Evolutionary conservation across 208 protist genomes (phyloP), one percentile per base, ranked within the genome.

Genomic region (Acanthamoeba royreba): DNA sequence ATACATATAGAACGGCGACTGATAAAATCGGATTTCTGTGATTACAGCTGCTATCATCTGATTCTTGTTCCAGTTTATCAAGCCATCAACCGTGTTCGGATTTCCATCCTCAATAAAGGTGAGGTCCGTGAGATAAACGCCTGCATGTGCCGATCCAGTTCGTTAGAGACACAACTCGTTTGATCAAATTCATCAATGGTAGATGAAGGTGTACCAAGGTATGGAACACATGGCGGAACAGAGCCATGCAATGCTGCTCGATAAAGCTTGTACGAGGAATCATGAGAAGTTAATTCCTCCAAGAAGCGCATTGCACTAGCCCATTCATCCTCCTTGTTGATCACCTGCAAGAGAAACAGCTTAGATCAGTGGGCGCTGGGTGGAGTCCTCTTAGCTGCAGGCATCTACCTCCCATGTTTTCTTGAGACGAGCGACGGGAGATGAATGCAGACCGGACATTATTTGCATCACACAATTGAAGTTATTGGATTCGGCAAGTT

Each of bases 51-150:
- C 88, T 8, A 92, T 55, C 88, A 92, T 92, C n/a, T 79, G 88
- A 17, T 42, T 92, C 63, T 92, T 92, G 88, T 79, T 72, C 52
- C 52, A 92, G 88, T 92, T 92, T 52, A 92, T 55, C 0, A 92
- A 38, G 15, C 55, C 88, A 9, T 92, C 88, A 3, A 81, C 1
- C 43, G 33, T 61, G 42, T 92, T 81, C 15, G 88, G 88, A 28
- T 92, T 92, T n/a, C 88, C 88, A 38, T 92, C 88, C 33, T 92
- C 88, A 46, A 79, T 92, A 61, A 92, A 92, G 7, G 88, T 92
- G 3, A 92, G 55, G 25, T 92, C 88, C 19, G 88, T 92, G 31
- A 72, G 25, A n/a, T 92, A 92, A 25, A 92, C 47, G 61, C 88
- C 88, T 79, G 61, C 43, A n/a, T n/a, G n/a, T n/a, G n/a, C n/a